phyloP scores from a whole-genome alignment of 257 asterid genomes.

The Lavandula angustifolia region DNA sequence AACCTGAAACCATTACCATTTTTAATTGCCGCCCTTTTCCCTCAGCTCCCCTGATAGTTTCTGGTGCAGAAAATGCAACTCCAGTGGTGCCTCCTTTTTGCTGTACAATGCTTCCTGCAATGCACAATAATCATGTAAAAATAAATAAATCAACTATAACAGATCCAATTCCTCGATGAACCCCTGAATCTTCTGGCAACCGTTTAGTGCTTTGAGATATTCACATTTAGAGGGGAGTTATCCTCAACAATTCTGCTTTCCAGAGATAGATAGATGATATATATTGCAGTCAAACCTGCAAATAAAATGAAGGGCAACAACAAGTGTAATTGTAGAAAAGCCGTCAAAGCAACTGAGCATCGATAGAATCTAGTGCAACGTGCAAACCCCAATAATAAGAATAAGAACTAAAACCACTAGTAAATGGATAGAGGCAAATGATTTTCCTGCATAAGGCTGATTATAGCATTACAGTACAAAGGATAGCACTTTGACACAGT shows the following conservation, averaged over 20 bases:
- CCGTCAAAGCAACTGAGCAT: background rate
- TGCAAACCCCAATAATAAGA: no score
- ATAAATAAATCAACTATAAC: background rate
- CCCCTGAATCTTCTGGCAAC: constrained; percentile 17
- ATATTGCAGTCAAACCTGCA: constrained; percentile 1
- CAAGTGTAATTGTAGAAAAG: background rate
- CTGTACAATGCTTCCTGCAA: constrained; percentile 23
- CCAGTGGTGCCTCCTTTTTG: constrained; percentile 11
- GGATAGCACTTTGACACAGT: constrained; percentile 22
- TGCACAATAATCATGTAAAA: background rate
- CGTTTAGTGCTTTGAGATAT: background rate
- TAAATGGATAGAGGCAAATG: constrained; percentile 16
- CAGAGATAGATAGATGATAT: constrained; percentile 4
- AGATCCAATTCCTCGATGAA: constrained; percentile 7
- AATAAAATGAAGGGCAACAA: background rate
- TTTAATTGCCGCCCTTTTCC: constrained; percentile 3
- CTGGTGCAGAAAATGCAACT: constrained; percentile 25
- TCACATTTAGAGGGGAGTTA: background rate
- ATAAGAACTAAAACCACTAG: constrained; percentile 6
- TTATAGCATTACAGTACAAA: constrained; percentile 24
- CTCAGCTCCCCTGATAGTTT: constrained; percentile 33
- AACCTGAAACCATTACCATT: constrained; percentile 42
- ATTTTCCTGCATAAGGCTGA: constrained; percentile 19
- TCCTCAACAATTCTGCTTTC: background rate
- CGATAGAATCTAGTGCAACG: background rate